A percentile compares a stretch with the other conserved stretches of the same genome.
Evolutionary conservation across 2,329 filamentous ascomycete species (phyloP).

Genomic region (Tolypocladium ovalisporum): DNA sequence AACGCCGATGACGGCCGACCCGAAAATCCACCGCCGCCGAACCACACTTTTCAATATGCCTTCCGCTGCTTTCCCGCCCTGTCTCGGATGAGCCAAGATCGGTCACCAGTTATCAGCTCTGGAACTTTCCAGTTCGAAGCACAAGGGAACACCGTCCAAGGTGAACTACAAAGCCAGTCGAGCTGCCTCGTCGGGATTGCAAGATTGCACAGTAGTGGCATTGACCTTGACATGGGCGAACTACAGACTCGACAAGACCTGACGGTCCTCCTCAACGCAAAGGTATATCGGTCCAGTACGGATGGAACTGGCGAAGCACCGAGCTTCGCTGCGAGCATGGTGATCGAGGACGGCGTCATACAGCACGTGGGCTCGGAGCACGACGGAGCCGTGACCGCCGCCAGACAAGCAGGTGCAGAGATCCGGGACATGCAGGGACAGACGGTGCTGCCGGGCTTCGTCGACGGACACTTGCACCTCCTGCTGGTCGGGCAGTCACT

Average conservation of each 20-base stretch:
- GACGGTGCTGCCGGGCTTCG: conserved; percentile 41
- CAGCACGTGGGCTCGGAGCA: conserved; percentile 20
- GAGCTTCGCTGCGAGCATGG: conserved; percentile 14
- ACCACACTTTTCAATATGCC: not conserved
- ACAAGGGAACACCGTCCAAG: not conserved
- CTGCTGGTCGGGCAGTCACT: conserved; percentile 42
- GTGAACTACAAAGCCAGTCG: not conserved
- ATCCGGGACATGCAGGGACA: conserved; percentile 18
- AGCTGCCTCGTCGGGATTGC: not conserved
- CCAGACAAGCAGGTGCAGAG: conserved; percentile 11
- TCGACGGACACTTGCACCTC: conserved; percentile 47
- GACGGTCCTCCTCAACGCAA: conserved; percentile 10
- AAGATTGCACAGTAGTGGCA: not conserved
- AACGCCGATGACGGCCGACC: not conserved
- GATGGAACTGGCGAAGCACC: not conserved
- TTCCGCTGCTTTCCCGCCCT: not conserved
- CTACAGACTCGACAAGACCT: not conserved
- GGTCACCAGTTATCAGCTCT: not conserved
- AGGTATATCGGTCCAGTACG: conserved; percentile 8
- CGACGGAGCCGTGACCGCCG: conserved; percentile 11
- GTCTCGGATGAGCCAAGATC: not conserved
- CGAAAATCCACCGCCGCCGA: not conserved
- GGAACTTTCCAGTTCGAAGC: no score
- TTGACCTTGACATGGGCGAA: conserved; percentile 5
- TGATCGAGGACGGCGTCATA: conserved; percentile 22